Evolutionary conservation across 352 stramenopile genomes (phyloP), one percentile per base, ranked within the genome.

Genomic region (Phytophthora constricta): DNA sequence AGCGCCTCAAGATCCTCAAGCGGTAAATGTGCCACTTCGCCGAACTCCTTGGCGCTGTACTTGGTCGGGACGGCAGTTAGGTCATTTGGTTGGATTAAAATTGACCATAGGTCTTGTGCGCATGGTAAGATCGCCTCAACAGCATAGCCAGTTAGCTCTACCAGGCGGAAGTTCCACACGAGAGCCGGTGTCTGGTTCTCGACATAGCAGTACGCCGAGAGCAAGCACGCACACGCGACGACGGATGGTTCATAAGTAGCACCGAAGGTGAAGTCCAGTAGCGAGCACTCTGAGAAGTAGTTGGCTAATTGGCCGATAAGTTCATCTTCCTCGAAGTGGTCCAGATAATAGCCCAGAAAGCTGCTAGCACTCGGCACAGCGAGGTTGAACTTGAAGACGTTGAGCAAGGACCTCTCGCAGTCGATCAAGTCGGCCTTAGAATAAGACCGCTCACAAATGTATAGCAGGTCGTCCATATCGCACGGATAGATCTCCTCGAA

Each of bases 401-500:
- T 97, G 20, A 99, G 83, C 75, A 99, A 98, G 26, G 92, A 86
- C 63, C 95, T 85, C 79, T 99, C 98, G 56, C 97, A 93, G 53
- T 80, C 68, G 17, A 92, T 65, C 53, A 92, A 77, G 27, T 92
- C 70, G 23, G 79, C 62, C 50, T 66, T 93, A 60, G 85, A 96
- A 81, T 99, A 99, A 5, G 97, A 96, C 28, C 93, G 80, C 77
- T 99, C 97, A 48, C 97, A 99, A 71, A 99, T 99, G 77, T 98
- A 99, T 54, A 99, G 89, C 37, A 99, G 82, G 72, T 99, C 97
- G 17, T 91, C 76, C 51, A 99, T 91, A 74, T 99, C 96, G 14
- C 97, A 97, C 11, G 97, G 96, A 70, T 99, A 99, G 55, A 99
- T 99, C 76, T 99, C 98, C 73, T 99, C 98, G 77, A 99, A 99